Evolutionary conservation across 164 flowering plant genomes (phyloP).

Genomic region (Echeveria elegans): DNA sequence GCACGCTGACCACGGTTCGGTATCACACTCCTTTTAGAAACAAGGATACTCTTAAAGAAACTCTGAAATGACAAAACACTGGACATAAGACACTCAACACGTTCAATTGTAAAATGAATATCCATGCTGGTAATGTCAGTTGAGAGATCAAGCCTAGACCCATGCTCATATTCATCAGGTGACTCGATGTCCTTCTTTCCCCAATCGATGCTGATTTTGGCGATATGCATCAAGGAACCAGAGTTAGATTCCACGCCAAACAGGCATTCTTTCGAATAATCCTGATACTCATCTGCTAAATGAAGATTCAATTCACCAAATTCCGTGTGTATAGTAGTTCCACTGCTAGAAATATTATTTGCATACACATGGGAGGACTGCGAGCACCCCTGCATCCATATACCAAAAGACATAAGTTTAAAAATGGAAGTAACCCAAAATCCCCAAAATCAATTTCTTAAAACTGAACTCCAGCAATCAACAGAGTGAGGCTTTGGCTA

Average conservation of each 20-base stretch:
- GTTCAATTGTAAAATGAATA: slow-evolving; percentile 55
- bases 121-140: slow-evolving; percentile 90
- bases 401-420: slow-evolving; percentile 6
- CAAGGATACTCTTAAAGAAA: slow-evolving; percentile 45
- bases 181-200: slow-evolving; percentile 75
- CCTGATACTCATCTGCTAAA: slow-evolving; percentile 88
- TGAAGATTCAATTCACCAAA: slow-evolving; percentile 89
- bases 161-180: slow-evolving; percentile 43
- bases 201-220: slow-evolving; percentile 80
- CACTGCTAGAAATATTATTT: slow-evolving; percentile 70
- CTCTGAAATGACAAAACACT: slow-evolving; percentile 60
- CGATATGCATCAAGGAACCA: slow-evolving; percentile 73
- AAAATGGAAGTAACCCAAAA: neutral
- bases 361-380: slow-evolving; percentile 94
- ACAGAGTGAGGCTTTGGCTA: neutral
- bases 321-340: slow-evolving; percentile 69
- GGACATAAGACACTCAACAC: slow-evolving; percentile 66
- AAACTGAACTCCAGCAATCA: neutral
- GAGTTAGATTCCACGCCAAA: slow-evolving; percentile 85
- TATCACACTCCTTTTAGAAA: slow-evolving; percentile 27
- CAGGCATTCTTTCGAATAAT: slow-evolving; percentile 69
- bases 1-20: slow-evolving; percentile 33
- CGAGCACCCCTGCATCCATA: slow-evolving; percentile 65
- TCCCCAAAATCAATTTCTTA: neutral
- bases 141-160: slow-evolving; percentile 48